Evolutionary conservation across 2,329 filamentous ascomycete species (phyloP), one percentile per base, ranked within the genome.

Genomic region (Aspergillus glaucus): DNA sequence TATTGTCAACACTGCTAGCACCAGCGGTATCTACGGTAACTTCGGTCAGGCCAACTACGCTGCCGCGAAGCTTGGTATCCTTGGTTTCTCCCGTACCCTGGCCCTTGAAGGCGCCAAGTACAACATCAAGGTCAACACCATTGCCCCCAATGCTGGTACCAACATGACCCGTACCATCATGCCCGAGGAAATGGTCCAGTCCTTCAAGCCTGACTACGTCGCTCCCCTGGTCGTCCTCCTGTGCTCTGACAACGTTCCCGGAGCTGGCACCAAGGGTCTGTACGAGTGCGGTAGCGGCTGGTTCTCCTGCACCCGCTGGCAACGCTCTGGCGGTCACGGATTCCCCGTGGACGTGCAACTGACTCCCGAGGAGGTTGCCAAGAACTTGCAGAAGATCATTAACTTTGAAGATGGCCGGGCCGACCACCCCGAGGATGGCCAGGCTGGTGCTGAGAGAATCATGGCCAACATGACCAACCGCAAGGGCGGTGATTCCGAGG

Each of bases 11-110:
- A 98, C 93, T 43, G 93, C 93, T 37, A 95, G 89, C 32, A 97
- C 93, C 44, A 94, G 87, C 61, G 93, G 93, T 72, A 95, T 98
- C 71, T 98, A 98, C 69, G 93, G 93, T 61, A 98, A 96, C 80
- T 98, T 98, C 68, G 93, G 93, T 55, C 93, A 98, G 74, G 88
- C 92, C 63, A 98, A 98, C 79, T 98, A 98, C 71, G 81, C 93
- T 54, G 88, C 92, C 50, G 88, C 88, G 50, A 93, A 93, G 84
- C 80, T 81, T 59, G 93, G 88, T 73, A 97, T 98, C 57, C 85
- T 98, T 39, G 93, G 93, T 53, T 89, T 98, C 78, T 95, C 91
- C 37, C 87, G 90, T 60, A 88, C 93, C 45, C 81, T 98, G 48
- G 93, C 93, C 45, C 80, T 93, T 44, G 93, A 98, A 75, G 93